Base-by-base conservation (phyloP, 139 green algal species). In the Haematococcus sp. region DNA sequence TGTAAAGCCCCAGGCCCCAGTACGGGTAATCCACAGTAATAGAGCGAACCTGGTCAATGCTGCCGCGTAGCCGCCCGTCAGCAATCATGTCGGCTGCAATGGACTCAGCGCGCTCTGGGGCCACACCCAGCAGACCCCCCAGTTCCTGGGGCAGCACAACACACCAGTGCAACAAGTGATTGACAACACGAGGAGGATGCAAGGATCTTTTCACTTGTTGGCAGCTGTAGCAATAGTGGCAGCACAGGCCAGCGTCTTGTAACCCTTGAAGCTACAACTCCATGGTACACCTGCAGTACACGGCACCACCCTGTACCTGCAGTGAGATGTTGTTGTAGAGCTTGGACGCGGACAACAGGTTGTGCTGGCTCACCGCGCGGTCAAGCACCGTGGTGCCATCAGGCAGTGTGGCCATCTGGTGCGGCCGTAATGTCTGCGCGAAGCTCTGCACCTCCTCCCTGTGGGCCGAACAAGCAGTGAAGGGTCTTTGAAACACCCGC, bases 251-350 rank as follows among this genome's bases (percentile, higher is more conserved):
- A n/a, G n/a, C n/a, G n/a, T n/a, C n/a, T n/a, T n/a, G n/a, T n/a
- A n/a, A n/a, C n/a, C n/a, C n/a, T n/a, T 49, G 40, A 7, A 49
- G 7, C 40, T 11, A 11, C 7, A 49, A 49, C 11, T 7, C 40
- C 52, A 13, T 28, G 20, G 11, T 4, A 13, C 52, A 61, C 52
- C 20, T 61, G 52, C 52, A 11, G 23, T 25, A 25, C 23, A 49
- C 40, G 7, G 40, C 11, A 49, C 40, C 11, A 11, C 40, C 40
- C 11, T 75, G 28, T 46, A 86, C 77, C 79, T 78, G 76, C 17
- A 88, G 81, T 40, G 79, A 86, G 74, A 98, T 96, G 84, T 97
- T 98, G 80, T 82, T 89, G 90, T 98, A 98, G 71, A 98, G 84
- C 74, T 92, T 94, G 71, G 79, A 91, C 22, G 89, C 88, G 19